Evolutionary conservation across 495 filamentous ascomycete species (phyloP).

Genomic region (Bacidia rubella): DNA sequence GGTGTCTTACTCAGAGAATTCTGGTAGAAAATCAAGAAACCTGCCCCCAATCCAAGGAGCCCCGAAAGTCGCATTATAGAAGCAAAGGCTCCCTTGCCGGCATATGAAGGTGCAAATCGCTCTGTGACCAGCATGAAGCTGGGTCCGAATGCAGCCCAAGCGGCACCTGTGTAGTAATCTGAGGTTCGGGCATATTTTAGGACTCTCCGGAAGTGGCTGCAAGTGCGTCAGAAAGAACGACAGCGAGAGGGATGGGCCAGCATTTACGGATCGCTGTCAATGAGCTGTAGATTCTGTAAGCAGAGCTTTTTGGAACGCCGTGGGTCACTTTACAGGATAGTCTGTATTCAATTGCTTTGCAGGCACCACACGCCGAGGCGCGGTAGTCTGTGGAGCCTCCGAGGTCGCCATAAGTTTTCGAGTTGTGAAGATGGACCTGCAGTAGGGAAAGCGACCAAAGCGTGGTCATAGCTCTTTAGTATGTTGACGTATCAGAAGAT

Average conservation of each 20-base stretch:
- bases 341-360: conserved; percentile 62
- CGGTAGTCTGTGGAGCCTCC: conserved; percentile 35
- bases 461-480: no score
- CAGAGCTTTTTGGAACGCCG: not conserved
- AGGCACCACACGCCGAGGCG: conserved; percentile 48
- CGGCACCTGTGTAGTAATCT: conserved; percentile 63
- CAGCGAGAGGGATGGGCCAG: conserved; percentile 4
- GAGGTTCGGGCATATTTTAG: conserved; percentile 68
- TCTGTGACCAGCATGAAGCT: conserved; percentile 65
- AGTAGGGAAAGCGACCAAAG: no score
- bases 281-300: conserved; percentile 51
- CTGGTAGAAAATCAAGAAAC: conserved; percentile 69
- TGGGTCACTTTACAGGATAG: conserved; percentile 52
- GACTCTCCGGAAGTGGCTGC: conserved; percentile 81
- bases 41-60: conserved; percentile 56
- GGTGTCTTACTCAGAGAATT: conserved; percentile 34
- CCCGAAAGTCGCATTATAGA: conserved; percentile 66
- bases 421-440: no score
- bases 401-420: conserved; percentile 38
- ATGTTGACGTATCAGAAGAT: no score
- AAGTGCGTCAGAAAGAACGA: conserved; percentile 16
- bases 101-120: conserved; percentile 64
- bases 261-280: conserved; percentile 91
- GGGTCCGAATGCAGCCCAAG: conserved; percentile 53
- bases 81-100: conserved; percentile 65